Evolutionary conservation across 108 stramenopile species (phyloP).

Genomic region (Skeletonema costatum): DNA sequence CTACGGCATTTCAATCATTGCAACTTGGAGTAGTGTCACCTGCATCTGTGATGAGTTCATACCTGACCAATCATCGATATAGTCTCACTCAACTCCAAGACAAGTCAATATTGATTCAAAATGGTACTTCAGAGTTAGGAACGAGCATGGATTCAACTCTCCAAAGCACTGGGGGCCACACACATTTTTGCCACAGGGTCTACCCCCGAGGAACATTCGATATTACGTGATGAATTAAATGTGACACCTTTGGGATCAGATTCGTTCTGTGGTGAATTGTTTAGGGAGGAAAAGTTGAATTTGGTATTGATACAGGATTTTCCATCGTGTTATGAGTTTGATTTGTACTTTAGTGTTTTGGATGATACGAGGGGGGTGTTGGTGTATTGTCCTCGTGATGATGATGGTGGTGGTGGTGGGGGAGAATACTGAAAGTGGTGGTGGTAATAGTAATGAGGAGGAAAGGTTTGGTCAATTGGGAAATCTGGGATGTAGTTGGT

Average conservation of each 20-base stretch:
- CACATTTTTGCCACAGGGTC: conserved; percentile 38
- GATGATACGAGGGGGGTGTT: conserved; percentile 23
- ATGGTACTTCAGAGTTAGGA: conserved; percentile 41
- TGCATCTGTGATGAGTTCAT: neutral
- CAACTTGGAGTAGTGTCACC: conserved; percentile 11
- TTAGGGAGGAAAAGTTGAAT: conserved; percentile 17
- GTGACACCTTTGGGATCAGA: conserved; percentile 26
- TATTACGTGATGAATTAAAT: conserved; percentile 7
- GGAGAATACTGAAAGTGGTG: neutral
- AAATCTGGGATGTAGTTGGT: neutral
- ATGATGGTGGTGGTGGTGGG: conserved; percentile 15
- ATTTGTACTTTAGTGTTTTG: conserved; percentile 19
- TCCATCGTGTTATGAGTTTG: conserved; percentile 32
- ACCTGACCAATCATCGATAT: conserved; percentile 17
- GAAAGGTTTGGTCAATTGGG: conserved; percentile 1
- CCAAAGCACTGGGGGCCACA: conserved; percentile 11
- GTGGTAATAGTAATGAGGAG: neutral
- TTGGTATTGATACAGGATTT: conserved; percentile 39
- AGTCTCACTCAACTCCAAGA: conserved; percentile 10
- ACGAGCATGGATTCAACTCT: conserved; percentile 32
- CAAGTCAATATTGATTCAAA: conserved; percentile 42
- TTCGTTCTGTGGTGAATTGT: conserved; percentile 27
- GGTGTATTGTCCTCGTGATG: conserved; percentile 26
- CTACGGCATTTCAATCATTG: conserved; percentile 46
- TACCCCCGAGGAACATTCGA: conserved; percentile 14